Percentiles rank a stretch among this genome's conserved stretches.
Conservation (phyloP, 176 grass and related monocot genomes). For the Eleusine indica region DNA sequence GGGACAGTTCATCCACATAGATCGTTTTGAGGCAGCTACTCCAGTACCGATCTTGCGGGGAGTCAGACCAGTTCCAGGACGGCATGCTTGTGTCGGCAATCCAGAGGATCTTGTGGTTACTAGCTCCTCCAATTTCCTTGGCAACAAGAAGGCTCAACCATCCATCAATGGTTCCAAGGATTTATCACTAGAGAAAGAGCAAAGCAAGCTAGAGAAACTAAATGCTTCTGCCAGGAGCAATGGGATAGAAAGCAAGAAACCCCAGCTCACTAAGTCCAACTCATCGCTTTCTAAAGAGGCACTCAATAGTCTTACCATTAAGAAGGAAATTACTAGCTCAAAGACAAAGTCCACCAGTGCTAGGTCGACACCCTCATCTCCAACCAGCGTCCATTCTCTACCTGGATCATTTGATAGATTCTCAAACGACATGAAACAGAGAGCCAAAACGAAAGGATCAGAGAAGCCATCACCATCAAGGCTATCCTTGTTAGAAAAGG, state of each 20-base stretch:
- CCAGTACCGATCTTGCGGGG: slow-evolving; percentile 82
- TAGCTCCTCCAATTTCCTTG: slow-evolving; percentile 58
- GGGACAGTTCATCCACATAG: slow-evolving; percentile 87
- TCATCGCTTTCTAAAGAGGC: slow-evolving; percentile 50
- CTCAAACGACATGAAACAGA: slow-evolving; percentile 80
- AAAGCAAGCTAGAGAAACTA: slow-evolving; percentile 53
- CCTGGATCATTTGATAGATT: slow-evolving; percentile 79
- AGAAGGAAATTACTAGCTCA: slow-evolving; percentile 40
- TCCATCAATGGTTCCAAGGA: slow-evolving; percentile 45
- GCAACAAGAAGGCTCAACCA: slow-evolving; percentile 38
- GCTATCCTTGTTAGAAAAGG: slow-evolving; percentile 64
- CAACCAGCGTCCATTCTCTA: slow-evolving; percentile 83
- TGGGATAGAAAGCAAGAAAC: slow-evolving; percentile 54
- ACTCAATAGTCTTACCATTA: slow-evolving; percentile 43
- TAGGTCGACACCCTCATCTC: slow-evolving; percentile 68
- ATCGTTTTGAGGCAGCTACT: slow-evolving; percentile 69
- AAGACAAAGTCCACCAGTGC: slow-evolving; percentile 50
- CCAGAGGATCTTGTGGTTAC: slow-evolving; percentile 79
- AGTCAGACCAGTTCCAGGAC: slow-evolving; percentile 69
- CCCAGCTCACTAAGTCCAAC: slow-evolving; percentile 54
- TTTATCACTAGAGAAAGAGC: slow-evolving; percentile 61
- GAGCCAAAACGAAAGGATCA: slow-evolving; percentile 53
- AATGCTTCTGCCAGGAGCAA: slow-evolving; percentile 57
- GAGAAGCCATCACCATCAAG: slow-evolving; percentile 52
- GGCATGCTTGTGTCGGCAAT: slow-evolving; percentile 72